Percentiles rank a stretch among this genome's conserved stretches.
phyloP scores from a whole-genome alignment of 306 rosid species.

The Vachellia pachyceras region DNA sequence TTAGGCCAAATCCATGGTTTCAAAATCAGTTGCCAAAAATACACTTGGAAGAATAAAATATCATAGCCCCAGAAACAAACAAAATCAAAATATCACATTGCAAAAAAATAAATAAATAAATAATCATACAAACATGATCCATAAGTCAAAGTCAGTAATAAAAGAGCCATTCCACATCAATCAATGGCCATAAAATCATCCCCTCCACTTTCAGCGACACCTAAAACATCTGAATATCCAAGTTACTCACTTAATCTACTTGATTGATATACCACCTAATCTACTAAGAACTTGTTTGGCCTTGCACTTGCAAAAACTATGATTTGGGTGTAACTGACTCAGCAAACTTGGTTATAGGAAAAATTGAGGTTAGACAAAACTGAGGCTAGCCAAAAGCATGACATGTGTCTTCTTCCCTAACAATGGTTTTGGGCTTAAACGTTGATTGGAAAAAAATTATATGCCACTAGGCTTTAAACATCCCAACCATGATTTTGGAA shows the following conservation, averaged over 20 bases:
- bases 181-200: background rate
- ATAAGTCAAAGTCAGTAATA: background rate
- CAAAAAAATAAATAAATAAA: background rate
- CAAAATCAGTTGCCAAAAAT: too few relatives aligned
- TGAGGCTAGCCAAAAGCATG: background rate
- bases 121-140: background rate
- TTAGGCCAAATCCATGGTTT: too few relatives aligned
- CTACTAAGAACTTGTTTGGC: background rate
- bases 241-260: constrained; percentile 12
- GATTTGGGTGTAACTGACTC: background rate
- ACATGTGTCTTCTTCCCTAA: background rate
- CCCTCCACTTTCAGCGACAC: background rate
- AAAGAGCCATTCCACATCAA: background rate
- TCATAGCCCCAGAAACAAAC: background rate
- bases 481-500: background rate
- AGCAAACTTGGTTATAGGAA: background rate
- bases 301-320: background rate
- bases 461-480: background rate
- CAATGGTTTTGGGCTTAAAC: background rate
- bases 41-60: background rate
- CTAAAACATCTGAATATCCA: background rate
- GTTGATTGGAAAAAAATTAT: background rate
- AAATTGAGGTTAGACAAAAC: background rate
- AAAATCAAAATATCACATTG: background rate
- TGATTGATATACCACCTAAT: background rate